Conservation (phyloP, 2,329 filamentous ascomycete species). For the Diaporthe australafricana region DNA sequence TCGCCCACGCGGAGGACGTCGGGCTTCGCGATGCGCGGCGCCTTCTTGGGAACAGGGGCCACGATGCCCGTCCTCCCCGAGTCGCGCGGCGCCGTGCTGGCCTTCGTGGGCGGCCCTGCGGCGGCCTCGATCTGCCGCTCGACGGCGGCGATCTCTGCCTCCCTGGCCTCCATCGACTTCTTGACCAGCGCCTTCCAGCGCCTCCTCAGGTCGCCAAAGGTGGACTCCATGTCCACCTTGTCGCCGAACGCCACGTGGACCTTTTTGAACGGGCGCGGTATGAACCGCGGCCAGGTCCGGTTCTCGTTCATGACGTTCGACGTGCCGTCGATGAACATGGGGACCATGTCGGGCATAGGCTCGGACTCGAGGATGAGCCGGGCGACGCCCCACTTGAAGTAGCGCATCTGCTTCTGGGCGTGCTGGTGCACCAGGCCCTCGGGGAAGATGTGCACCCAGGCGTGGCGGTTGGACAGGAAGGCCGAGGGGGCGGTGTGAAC, state of each 20-base stretch:
- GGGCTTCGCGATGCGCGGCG: slow-evolving; percentile 35
- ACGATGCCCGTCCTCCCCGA: slow-evolving; percentile 35
- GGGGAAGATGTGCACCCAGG: slow-evolving; percentile 96
- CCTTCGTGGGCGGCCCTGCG: not conserved
- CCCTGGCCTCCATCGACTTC: slow-evolving; percentile 60
- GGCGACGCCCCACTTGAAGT: slow-evolving; percentile 98
- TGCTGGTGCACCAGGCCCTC: slow-evolving; percentile 96
- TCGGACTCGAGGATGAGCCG: slow-evolving; percentile 91
- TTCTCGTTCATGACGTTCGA: slow-evolving; percentile 90
- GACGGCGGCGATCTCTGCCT: slow-evolving; percentile 42
- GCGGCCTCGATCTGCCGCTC: slow-evolving; percentile 14
- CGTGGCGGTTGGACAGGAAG: slow-evolving; percentile 75
- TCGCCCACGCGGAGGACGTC: slow-evolving; percentile 59
- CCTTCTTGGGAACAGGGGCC: slow-evolving; percentile 8
- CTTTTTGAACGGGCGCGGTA: slow-evolving; percentile 79
- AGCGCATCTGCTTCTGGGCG: slow-evolving; percentile 81
- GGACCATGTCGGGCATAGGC: slow-evolving; percentile 87
- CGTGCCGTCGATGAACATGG: slow-evolving; percentile 94
- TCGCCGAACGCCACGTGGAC: slow-evolving; percentile 84
- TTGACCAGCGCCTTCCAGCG: slow-evolving; percentile 78
- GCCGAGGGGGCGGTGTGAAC: slow-evolving; percentile 77
- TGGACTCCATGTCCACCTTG: slow-evolving; percentile 75
- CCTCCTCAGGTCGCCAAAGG: slow-evolving; percentile 81
- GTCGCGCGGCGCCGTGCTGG: slow-evolving; percentile 21
- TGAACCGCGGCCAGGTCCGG: slow-evolving; percentile 80